Conservation (phyloP, 1,284 basidiomycete genomes). For the Filobasidium uniguttulatum region DNA sequence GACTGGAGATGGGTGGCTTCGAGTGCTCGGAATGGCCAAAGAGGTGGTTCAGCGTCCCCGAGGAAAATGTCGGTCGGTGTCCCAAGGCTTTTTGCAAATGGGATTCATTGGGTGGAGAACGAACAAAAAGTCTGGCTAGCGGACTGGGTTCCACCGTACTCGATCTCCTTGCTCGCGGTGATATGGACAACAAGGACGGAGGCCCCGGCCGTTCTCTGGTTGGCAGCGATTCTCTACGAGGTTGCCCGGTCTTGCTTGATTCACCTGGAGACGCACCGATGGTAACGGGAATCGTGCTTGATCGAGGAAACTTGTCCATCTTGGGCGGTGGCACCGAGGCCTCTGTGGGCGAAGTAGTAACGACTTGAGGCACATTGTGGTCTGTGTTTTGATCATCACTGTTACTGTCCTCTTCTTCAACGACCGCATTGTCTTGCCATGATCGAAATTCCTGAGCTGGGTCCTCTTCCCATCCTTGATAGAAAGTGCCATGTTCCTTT, state of each 20-base stretch:
- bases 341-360: not conserved
- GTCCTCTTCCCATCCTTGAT: constrained; percentile 38
- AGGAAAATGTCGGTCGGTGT: not conserved
- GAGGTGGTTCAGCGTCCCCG: constrained; percentile 6
- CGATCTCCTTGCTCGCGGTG: constrained; percentile 19
- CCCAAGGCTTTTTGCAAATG: not conserved
- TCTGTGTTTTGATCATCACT: not conserved
- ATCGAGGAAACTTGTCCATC: constrained; percentile 10
- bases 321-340: too few relatives aligned
- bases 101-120: constrained; percentile 12
- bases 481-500: constrained; percentile 44
- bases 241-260: not conserved
- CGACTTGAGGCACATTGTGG: constrained; percentile 6
- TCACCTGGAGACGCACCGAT: not conserved
- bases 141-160: constrained; percentile 33
- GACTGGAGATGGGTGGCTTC: too few relatives aligned
- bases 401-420: constrained; percentile 4
- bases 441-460: constrained; percentile 44
- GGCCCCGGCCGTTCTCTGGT: not conserved
- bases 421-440: too few relatives aligned
- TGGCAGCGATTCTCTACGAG: constrained; percentile 6
- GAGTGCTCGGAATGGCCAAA: too few relatives aligned
- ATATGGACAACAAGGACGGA: not conserved
- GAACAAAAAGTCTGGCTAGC: constrained; percentile 32
- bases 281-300: constrained; percentile 3